Evolutionary conservation across 495 filamentous ascomycete genomes (phyloP).

Genomic region (Neohortaea acidophila): DNA sequence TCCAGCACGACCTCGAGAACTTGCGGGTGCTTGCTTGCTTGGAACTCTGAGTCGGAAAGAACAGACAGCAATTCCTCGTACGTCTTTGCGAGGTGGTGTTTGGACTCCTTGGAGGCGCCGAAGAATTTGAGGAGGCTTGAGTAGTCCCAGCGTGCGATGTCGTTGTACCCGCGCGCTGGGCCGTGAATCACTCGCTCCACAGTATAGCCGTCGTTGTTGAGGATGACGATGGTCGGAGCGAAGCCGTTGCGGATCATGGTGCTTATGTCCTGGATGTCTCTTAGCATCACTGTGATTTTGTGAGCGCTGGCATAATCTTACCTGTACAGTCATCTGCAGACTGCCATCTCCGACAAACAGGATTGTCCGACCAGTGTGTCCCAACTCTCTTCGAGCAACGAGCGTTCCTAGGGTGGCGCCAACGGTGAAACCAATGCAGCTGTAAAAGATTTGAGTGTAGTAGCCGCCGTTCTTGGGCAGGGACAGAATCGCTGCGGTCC

Average conservation of each 20-base stretch:
- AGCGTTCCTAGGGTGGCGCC: slow-evolving; percentile 25
- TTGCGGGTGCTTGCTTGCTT: too few species aligned
- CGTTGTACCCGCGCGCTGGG: slow-evolving; percentile 16
- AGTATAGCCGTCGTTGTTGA: slow-evolving; percentile 23
- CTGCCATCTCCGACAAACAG: slow-evolving; percentile 30
- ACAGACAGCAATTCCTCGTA: slow-evolving; percentile 3
- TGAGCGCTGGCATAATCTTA: slow-evolving; percentile 24
- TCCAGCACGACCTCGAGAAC: too few species aligned
- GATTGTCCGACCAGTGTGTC: slow-evolving; percentile 34
- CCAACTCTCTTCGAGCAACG: slow-evolving; percentile 45
- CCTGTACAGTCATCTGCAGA: slow-evolving; percentile 32
- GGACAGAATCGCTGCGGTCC: slow-evolving; percentile 20
- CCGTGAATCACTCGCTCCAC: slow-evolving; percentile 23
- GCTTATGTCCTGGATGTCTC: slow-evolving; percentile 3
- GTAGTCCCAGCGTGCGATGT: slow-evolving; percentile 13
- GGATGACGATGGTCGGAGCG: slow-evolving; percentile 12
- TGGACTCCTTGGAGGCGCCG: slow-evolving; percentile 2
- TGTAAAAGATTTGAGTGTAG: slow-evolving; percentile 29
- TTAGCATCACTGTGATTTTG: slow-evolving; percentile 26
- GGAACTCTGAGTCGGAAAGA: slow-evolving; percentile 4
- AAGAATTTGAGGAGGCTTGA: slow-evolving; percentile 7
- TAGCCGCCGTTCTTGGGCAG: slow-evolving; percentile 20
- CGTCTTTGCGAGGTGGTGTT: slow-evolving; percentile 10
- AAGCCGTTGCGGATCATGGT: not conserved
- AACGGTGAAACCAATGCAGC: slow-evolving; percentile 31